Percentiles rank a stretch among this genome's conserved stretches.
phyloP scores from a whole-genome alignment of 306 rosid genomes.

The Benincasa hispida region DNA sequence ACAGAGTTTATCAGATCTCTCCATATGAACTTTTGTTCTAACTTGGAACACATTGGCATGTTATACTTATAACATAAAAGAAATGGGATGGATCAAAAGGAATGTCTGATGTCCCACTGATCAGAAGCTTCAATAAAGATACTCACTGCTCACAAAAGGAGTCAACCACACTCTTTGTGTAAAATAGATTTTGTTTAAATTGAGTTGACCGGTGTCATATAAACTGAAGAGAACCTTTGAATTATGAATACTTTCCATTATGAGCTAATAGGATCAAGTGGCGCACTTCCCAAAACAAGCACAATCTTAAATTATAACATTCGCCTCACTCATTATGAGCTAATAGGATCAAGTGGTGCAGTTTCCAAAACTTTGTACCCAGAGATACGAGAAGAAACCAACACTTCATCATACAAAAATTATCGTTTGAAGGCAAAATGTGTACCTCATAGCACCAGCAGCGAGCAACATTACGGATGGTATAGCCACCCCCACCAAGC shows the following conservation, averaged over 20 bases:
- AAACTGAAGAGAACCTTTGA: neutral
- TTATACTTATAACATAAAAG: neutral
- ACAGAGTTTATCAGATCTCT: neutral
- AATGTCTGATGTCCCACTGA: neutral
- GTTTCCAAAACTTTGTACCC: neutral
- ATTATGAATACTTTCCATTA: neutral
- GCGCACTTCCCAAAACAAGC: too few species aligned
- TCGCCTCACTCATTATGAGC: neutral
- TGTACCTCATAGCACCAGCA: conserved; percentile 90
- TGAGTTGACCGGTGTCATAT: neutral
- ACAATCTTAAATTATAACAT: neutral
- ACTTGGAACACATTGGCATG: neutral
- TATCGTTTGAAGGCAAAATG: neutral
- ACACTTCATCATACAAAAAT: neutral
- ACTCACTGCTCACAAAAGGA: neutral
- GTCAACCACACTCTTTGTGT: neutral
- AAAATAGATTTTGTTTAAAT: neutral
- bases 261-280: too few species aligned
- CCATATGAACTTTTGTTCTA: neutral
- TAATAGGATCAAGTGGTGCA: neutral
- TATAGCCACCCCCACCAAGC: conserved; percentile 84
- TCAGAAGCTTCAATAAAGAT: neutral
- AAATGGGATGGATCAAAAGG: neutral
- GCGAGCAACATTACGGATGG: conserved; percentile 85
- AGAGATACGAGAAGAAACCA: neutral